Base-by-base conservation (phyloP, 176 grass and related monocot species). In the Rhynchospora tenuis region DNA sequence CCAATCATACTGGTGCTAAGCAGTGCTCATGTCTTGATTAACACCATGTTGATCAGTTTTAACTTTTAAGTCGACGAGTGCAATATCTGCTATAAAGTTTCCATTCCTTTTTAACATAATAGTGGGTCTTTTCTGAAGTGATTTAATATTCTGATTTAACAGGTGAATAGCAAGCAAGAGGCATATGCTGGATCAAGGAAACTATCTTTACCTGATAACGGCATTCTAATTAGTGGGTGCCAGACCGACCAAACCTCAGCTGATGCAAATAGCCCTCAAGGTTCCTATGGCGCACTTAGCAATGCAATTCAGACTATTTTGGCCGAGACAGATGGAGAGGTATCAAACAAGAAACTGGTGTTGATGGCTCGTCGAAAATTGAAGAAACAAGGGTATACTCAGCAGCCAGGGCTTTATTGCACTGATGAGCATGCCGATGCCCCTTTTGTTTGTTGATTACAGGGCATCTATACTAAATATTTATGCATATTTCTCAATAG, bases 241-340 rank as follows among this genome's bases (percentile, higher is more conserved):
- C 95, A 98, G 82, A 94, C 92, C 17, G 91, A 92, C 55, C 90
- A 98, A 71, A 98, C 95, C 48, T 98, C 95, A 27, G 95, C 95
- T 0, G 92, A 98, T 46, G 95, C 92, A 24, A 98, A 91, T 23
- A 91, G 89, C 31, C 74, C 88, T 0, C 73, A 88, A 14, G 95
- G 95, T 24, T 61, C 68, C 9, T 98, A 89, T 47, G 95, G 95
- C 6, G 95, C 92, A 6, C 87, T 98, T 12, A 98, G 95, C 86
- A 98, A 98, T 79, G 90, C 92, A 20, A 93, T 98, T 63, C 95
- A 95, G 86, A 73, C 22, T 55, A 98, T 98, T 73, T 87, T 98
- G 54, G 28, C 78, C 19, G 91, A 81, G 24, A 86, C 83, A 16
- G 82, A 86, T 24, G 84, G 89, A 0, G 61, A 81, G 75, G 68